A percentile compares a stretch with the other conserved stretches of the same genome.
These are phyloP conservation scores for Cicer yamashitae DNA, from an alignment of 306 rosid species.

Conservation along the genomic window DNA sequence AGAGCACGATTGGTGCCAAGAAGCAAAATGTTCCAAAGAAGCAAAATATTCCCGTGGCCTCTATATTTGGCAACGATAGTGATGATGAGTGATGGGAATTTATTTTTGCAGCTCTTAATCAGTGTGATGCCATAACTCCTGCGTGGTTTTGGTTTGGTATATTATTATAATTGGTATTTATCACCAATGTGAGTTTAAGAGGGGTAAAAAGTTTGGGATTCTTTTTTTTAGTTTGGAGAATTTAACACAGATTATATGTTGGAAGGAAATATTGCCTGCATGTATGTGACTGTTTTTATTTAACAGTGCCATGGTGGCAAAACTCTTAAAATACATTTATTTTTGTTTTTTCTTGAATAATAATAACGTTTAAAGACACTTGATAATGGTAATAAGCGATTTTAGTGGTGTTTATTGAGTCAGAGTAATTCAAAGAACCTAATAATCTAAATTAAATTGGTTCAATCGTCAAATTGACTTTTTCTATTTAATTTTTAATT, in stretches of 20 bases:
- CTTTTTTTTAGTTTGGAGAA: slow-evolving; percentile 23
- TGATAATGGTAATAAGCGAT: not conserved
- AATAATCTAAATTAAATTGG: not conserved
- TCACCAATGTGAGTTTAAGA: slow-evolving; percentile 2
- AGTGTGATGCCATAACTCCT: slow-evolving; percentile 35
- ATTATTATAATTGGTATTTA: slow-evolving; percentile 8
- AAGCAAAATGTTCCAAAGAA: slow-evolving; percentile 71
- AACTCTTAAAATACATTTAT: not conserved
- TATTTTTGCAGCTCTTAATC: slow-evolving; percentile 26
- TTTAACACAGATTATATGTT: not conserved
- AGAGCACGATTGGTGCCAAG: slow-evolving; percentile 64
- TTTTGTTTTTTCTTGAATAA: not conserved
- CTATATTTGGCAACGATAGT: slow-evolving; percentile 68
- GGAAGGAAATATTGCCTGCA: not conserved
- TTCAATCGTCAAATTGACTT: not conserved
- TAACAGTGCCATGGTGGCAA: slow-evolving; percentile 13
- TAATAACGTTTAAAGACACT: not conserved
- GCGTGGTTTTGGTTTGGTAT: slow-evolving; percentile 34
- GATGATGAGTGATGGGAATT: slow-evolving; percentile 64
- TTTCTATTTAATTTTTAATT: not conserved
- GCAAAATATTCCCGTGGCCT: slow-evolving; percentile 58
- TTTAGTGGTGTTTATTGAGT: not conserved
- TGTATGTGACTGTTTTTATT: slow-evolving; percentile 18
- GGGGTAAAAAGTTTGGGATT: slow-evolving; percentile 7
- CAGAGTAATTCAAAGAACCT: not conserved